phyloP scores from a whole-genome alignment of 805 yeast genomes.

The Candida germanica region DNA sequence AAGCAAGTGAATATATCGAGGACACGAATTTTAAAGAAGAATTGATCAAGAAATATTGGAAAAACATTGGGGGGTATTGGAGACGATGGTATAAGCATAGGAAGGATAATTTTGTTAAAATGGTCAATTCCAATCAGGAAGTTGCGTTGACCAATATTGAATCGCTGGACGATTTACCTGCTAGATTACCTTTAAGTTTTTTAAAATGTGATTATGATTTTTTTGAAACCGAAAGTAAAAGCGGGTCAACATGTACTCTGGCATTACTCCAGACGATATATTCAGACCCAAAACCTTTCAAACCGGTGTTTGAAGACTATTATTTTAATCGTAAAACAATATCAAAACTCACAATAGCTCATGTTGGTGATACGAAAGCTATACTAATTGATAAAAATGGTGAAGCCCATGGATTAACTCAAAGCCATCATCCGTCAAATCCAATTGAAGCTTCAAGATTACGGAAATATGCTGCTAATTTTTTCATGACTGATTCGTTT shows the following conservation, averaged over 20 bases:
- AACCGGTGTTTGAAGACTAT: constrained; percentile 33
- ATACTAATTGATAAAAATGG: constrained; percentile 82
- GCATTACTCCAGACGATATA: constrained; percentile 52
- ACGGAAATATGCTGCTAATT: constrained; percentile 55
- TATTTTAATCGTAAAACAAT: constrained; percentile 67
- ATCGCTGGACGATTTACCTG: constrained; percentile 50
- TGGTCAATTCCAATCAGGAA: constrained; percentile 19
- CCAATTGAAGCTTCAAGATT: constrained; percentile 74
- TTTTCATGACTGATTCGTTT: constrained; percentile 81
- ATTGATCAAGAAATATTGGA: constrained; percentile 53
- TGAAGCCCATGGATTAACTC: constrained; percentile 71
- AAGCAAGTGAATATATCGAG: constrained; percentile 23
- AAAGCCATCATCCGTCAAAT: constrained; percentile 83
- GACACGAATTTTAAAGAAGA: constrained; percentile 32
- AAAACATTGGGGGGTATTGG: constrained; percentile 83
- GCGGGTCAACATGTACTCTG: constrained; percentile 76
- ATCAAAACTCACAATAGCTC: constrained; percentile 73
- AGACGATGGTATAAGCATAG: constrained; percentile 60
- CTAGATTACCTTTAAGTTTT: constrained; percentile 63
- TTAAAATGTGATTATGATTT: constrained; percentile 65
- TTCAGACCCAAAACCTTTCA: constrained; percentile 23
- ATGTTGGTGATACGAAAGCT: constrained; percentile 90
- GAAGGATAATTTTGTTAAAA: constrained; percentile 25
- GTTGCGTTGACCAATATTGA: constrained; percentile 14
- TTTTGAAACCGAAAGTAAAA: constrained; percentile 35